These are phyloP conservation scores for Tylopilus felleus DNA, from an alignment of 768 basidiomycete genomes.

Conservation along the genomic window DNA sequence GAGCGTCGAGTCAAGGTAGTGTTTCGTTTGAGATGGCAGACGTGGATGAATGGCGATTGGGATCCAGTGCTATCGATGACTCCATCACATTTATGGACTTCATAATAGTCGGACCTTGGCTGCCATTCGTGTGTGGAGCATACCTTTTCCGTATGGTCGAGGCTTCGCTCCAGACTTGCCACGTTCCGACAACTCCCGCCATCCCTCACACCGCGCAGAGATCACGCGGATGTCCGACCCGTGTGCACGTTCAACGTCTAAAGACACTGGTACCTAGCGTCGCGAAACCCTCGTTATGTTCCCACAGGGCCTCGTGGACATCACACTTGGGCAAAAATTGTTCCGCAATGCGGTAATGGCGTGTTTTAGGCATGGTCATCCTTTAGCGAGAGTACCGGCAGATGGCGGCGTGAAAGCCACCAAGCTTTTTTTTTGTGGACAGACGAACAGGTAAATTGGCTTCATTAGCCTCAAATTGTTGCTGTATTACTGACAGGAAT, in stretches of 20 bases:
- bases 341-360: constrained; percentile 13
- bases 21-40: constrained; percentile 5
- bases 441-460: constrained; percentile 1
- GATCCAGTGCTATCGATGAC: neutral
- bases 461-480: neutral
- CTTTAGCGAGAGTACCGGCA: constrained; percentile 18
- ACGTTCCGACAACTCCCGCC: constrained; percentile 11
- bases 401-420: constrained; percentile 1
- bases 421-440: neutral
- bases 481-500: constrained; percentile 7
- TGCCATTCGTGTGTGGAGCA: constrained; percentile 2
- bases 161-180: neutral
- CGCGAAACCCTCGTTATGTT: constrained; percentile 16
- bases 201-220: neutral
- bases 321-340: neutral
- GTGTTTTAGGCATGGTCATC: constrained; percentile 14
- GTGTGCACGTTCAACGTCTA: constrained; percentile 7
- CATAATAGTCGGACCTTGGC: neutral
- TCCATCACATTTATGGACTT: constrained; percentile 26
- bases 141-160: constrained; percentile 14
- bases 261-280: neutral
- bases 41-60: constrained; percentile 11
- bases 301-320: constrained; percentile 17
- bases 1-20: neutral
- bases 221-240: constrained; percentile 2